Percentiles rank a stretch among this genome's conserved stretches.
Conservation (phyloP, 371 early-diverging fungal species). For the Rhizopus stolonifer region DNA sequence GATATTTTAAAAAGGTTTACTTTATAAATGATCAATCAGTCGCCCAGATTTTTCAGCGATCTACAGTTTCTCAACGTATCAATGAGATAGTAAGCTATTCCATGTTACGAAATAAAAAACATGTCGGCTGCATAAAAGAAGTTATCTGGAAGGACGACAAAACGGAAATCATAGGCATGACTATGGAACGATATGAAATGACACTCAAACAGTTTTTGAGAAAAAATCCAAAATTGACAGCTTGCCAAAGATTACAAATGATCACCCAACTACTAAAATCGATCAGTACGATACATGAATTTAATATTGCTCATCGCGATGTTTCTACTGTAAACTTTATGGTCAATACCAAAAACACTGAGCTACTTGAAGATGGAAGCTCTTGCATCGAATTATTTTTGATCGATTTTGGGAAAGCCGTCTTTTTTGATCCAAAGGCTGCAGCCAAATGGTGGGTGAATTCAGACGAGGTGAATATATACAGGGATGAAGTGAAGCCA, state of each 20-base stretch:
- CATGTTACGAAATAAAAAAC: constrained; percentile 27
- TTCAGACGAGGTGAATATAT: constrained; percentile 25
- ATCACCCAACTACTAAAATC: constrained; percentile 56
- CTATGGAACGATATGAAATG: constrained; percentile 42
- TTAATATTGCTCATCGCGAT: constrained; percentile 64
- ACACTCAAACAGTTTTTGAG: constrained; percentile 57
- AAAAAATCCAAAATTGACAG: constrained; percentile 41
- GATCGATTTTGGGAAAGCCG: constrained; percentile 67
- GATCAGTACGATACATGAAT: constrained; percentile 50
- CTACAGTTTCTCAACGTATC: constrained; percentile 44
- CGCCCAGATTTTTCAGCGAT: constrained; percentile 40
- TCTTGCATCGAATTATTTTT: constrained; percentile 45
- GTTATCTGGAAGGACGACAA: constrained; percentile 33
- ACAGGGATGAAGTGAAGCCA: constrained; percentile 39
- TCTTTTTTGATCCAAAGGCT: constrained; percentile 48
- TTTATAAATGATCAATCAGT: constrained; percentile 31
- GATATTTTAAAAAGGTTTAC: constrained; percentile 49
- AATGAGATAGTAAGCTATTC: constrained; percentile 41
- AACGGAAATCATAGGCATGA: constrained; percentile 35
- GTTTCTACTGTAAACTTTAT: constrained; percentile 65
- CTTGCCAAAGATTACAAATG: constrained; percentile 52
- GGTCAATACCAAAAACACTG: constrained; percentile 44
- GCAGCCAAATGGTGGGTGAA: constrained; percentile 55
- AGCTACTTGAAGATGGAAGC: constrained; percentile 45
- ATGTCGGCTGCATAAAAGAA: constrained; percentile 40